Evolutionary conservation across 257 asterid genomes (phyloP).

Genomic region (Ballota nigra): DNA sequence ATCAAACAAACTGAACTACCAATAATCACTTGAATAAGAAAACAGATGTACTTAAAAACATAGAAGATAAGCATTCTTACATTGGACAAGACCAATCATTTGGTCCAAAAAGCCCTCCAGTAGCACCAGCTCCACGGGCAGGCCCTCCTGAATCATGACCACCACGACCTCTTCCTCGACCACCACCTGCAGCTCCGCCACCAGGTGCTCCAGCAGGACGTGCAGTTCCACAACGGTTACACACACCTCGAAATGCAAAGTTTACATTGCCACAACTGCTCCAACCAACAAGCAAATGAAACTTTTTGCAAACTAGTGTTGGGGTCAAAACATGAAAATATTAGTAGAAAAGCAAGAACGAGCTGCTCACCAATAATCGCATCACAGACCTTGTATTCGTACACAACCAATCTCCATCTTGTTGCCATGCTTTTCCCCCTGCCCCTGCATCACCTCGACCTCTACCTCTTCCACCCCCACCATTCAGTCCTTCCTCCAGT

Average conservation of each 20-base stretch:
- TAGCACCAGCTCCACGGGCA: conserved; percentile 62
- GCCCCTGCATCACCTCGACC: conserved; percentile 80
- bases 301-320: conserved; percentile 16
- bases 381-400: conserved; percentile 99
- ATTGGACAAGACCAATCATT: conserved; percentile 99
- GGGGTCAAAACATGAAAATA: conserved; percentile 12
- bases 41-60: background rate
- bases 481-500: conserved; percentile 60
- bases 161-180: conserved; percentile 92
- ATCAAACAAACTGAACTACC: background rate
- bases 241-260: conserved; percentile 98
- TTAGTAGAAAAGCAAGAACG: conserved; percentile 53
- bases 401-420: conserved; percentile 97
- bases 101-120: conserved; percentile 95
- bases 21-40: background rate
- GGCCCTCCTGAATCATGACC: conserved; percentile 59
- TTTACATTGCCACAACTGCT: conserved; percentile 95
- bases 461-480: conserved; percentile 74
- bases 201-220: conserved; percentile 89
- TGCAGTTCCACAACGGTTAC: conserved; percentile 98
- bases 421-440: conserved; percentile 84
- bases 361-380: conserved; percentile 97
- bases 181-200: conserved; percentile 75
- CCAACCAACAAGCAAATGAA: conserved; percentile 34
- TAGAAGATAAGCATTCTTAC: conserved; percentile 42